Evolutionary conservation across 805 yeast genomes (phyloP).

Genomic region (Zygosaccharomyces gambellarensis): DNA sequence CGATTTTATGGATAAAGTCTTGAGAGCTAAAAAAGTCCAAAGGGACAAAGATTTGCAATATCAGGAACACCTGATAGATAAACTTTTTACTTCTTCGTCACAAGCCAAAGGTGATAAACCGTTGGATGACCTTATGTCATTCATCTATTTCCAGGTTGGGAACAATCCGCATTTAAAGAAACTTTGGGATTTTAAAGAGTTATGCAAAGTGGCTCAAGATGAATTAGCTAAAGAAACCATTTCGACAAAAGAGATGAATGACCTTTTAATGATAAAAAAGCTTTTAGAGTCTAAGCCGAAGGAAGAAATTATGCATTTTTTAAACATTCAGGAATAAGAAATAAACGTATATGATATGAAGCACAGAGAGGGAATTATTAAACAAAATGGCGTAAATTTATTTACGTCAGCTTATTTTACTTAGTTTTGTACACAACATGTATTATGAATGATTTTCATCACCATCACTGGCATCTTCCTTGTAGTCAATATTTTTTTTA

Average conservation of each 20-base stretch:
- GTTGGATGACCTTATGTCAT: conserved; percentile 20
- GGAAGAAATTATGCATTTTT: conserved; percentile 56
- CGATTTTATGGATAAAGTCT: conserved; percentile 27
- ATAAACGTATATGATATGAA: neutral
- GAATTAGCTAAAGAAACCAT: conserved; percentile 19
- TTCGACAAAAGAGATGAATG: conserved; percentile 41
- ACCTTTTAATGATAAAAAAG: conserved; percentile 51
- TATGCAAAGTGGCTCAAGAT: conserved; percentile 40
- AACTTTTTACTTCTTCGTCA: conserved; percentile 14
- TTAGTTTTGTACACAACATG: neutral
- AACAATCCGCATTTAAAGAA: conserved; percentile 29
- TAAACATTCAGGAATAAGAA: conserved; percentile 33
- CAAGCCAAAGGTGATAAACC: conserved; percentile 17
- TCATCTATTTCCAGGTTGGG: conserved; percentile 37
- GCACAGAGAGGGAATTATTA: neutral
- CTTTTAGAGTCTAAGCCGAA: conserved; percentile 67
- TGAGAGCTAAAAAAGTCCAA: conserved; percentile 40
- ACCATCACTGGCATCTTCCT: conserved; percentile 35
- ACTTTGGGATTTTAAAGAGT: conserved; percentile 43
- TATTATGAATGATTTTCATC: conserved; percentile 23
- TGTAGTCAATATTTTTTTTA: conserved; percentile 34
- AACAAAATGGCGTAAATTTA: neutral
- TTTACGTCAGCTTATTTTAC: neutral
- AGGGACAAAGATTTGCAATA: conserved; percentile 30
- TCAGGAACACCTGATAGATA: conserved; percentile 35